phyloP scores from a whole-genome alignment of 768 basidiomycete species.

The Russula lepida region DNA sequence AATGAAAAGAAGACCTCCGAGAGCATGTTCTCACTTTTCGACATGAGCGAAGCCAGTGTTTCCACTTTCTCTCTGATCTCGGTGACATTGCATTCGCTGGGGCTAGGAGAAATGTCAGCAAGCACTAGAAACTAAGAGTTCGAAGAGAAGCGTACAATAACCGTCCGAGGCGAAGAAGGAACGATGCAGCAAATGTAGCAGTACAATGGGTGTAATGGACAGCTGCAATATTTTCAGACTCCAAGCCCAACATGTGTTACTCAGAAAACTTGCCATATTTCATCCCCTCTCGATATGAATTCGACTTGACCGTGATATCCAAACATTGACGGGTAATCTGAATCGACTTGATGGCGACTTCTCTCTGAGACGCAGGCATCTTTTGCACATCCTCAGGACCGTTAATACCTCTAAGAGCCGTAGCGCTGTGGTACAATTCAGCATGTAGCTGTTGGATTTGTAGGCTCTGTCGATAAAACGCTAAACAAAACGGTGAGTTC shows the following conservation, averaged over 20 bases:
- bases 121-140: neutral
- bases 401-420: slow-evolving; percentile 71
- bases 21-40: slow-evolving; percentile 50
- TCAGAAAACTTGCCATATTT: slow-evolving; percentile 61
- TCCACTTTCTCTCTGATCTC: slow-evolving; percentile 75
- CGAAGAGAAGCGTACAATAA: slow-evolving; percentile 56
- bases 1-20: neutral
- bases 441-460: slow-evolving; percentile 85
- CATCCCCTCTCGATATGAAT: slow-evolving; percentile 84
- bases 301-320: slow-evolving; percentile 78
- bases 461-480: slow-evolving; percentile 81
- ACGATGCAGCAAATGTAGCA: slow-evolving; percentile 88
- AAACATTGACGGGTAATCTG: slow-evolving; percentile 70
- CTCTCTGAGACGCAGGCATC: slow-evolving; percentile 71
- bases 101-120: slow-evolving; percentile 37
- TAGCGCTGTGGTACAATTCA: slow-evolving; percentile 80
- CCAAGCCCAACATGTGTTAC: neutral
- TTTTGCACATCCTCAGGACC: slow-evolving; percentile 79
- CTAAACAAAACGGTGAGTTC: slow-evolving; percentile 29
- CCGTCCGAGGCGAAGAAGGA: slow-evolving; percentile 76
- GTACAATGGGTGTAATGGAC: slow-evolving; percentile 90
- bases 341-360: slow-evolving; percentile 77
- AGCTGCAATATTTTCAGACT: slow-evolving; percentile 35
- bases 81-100: slow-evolving; percentile 69
- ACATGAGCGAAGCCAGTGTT: slow-evolving; percentile 63